A percentile compares a stretch with the other conserved stretches of the same genome.
Evolutionary conservation across 768 basidiomycete genomes (phyloP).

Genomic region (Epithele typhae): DNA sequence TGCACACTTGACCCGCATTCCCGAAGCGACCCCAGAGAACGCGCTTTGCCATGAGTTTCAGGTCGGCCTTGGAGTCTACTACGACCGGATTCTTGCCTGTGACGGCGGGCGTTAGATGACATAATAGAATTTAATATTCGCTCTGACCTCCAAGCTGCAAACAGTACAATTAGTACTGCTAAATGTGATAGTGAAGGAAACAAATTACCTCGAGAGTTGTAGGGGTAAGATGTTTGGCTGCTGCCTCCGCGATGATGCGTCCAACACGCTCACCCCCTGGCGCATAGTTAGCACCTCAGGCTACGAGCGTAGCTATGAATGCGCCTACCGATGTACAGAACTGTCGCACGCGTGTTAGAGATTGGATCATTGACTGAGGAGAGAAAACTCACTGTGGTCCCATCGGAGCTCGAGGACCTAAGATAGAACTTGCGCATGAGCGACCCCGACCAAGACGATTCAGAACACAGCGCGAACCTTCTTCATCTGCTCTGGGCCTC

Average conservation of each 20-base stretch:
- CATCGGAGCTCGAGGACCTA: slow-evolving; percentile 74
- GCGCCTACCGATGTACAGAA: slow-evolving; percentile 11
- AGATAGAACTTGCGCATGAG: not conserved
- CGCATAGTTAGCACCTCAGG: not conserved
- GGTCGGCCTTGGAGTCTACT: slow-evolving; percentile 54
- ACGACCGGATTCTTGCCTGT: slow-evolving; percentile 62
- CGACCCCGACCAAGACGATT: not conserved
- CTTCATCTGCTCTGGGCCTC: slow-evolving; percentile 60
- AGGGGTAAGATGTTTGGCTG: slow-evolving; percentile 75
- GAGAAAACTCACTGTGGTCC: slow-evolving; percentile 49
- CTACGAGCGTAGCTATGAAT: not conserved
- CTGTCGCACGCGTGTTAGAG: not conserved
- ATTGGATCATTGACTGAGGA: not conserved
- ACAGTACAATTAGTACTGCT: slow-evolving; percentile 20
- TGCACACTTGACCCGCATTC: slow-evolving; percentile 68
- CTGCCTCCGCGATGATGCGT: slow-evolving; percentile 63
- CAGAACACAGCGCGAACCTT: slow-evolving; percentile 29
- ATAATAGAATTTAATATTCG: too few species aligned
- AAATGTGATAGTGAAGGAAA: slow-evolving; percentile 34
- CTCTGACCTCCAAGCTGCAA: slow-evolving; percentile 46
- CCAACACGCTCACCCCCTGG: slow-evolving; percentile 45
- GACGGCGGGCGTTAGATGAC: not conserved
- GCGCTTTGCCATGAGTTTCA: slow-evolving; percentile 59
- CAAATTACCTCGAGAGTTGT: slow-evolving; percentile 48
- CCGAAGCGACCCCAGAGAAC: slow-evolving; percentile 76